A percentile compares a stretch with the other conserved stretches of the same genome.
Conservation (phyloP, 805 yeast species). For the Scheffersomyces lignosus region DNA sequence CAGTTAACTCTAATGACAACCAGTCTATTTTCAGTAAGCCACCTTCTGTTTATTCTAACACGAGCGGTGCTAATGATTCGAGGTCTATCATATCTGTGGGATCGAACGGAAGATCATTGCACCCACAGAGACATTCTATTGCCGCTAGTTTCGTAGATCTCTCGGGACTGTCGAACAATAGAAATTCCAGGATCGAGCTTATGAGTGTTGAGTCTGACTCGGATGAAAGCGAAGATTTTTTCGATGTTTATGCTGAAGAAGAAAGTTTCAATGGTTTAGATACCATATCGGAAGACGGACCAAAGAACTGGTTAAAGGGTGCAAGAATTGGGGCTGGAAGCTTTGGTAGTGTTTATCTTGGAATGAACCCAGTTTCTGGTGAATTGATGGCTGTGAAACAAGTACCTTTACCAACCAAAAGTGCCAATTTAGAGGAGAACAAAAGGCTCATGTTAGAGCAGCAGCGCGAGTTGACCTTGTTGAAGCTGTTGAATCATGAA, state of each 20-base stretch:
- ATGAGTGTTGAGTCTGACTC: constrained; percentile 41
- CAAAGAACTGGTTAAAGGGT: constrained; percentile 89
- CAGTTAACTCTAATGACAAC: constrained; percentile 27
- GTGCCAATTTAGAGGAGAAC: constrained; percentile 30
- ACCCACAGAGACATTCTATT: constrained; percentile 21
- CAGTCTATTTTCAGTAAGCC: constrained; percentile 27
- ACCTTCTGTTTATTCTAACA: constrained; percentile 20
- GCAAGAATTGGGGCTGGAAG: constrained; percentile 93
- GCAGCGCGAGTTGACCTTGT: constrained; percentile 74
- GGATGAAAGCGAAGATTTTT: constrained; percentile 14
- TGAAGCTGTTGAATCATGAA: constrained; percentile 81
- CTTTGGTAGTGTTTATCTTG: constrained; percentile 90
- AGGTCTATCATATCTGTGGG: constrained; percentile 13
- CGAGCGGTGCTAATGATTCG: constrained; percentile 15
- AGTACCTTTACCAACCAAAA: constrained; percentile 63
- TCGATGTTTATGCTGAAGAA: constrained; percentile 28
- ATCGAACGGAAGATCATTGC: constrained; percentile 5
- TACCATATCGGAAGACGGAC: constrained; percentile 50
- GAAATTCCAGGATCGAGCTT: constrained; percentile 49
- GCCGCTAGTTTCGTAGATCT: constrained; percentile 30
- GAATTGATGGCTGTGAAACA: constrained; percentile 97
- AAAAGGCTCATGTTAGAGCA: constrained; percentile 68
- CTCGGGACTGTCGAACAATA: constrained; percentile 19
- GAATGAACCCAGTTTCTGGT: constrained; percentile 89
- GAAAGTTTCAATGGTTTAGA: constrained; percentile 37